Conservation (phyloP, 306 rosid genomes). For the Corylus heterophylla region DNA sequence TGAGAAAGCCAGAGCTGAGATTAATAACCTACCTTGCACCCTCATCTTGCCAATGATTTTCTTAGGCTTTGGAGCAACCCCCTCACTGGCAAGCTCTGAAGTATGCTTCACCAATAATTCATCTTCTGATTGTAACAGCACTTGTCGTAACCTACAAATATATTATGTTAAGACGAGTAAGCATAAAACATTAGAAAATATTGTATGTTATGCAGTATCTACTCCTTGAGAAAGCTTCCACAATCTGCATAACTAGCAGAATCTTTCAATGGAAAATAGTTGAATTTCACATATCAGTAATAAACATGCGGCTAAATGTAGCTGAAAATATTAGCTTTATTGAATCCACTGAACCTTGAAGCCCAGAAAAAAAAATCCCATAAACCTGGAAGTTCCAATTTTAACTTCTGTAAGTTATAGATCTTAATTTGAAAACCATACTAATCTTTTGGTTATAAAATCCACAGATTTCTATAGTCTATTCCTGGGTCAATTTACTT, state of each 20-base stretch:
- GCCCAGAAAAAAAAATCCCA: no score
- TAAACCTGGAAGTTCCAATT: background rate
- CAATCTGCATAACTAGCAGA: background rate
- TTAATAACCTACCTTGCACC: constrained; percentile 78
- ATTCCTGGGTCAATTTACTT: background rate
- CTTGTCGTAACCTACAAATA: constrained; percentile 69
- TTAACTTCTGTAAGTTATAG: background rate
- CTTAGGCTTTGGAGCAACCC: constrained; percentile 81
- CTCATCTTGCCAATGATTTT: constrained; percentile 91
- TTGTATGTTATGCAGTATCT: background rate
- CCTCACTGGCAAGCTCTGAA: constrained; percentile 74
- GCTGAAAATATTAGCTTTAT: background rate
- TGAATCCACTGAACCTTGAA: background rate
- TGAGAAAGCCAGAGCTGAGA: constrained; percentile 17
- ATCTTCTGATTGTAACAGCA: constrained; percentile 87
- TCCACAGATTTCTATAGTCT: background rate
- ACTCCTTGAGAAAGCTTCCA: background rate
- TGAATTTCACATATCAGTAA: background rate
- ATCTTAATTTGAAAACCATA: background rate
- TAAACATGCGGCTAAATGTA: background rate
- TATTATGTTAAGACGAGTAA: constrained; percentile 18
- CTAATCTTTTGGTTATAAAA: background rate
- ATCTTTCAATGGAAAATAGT: background rate
- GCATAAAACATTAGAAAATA: constrained; percentile 8
- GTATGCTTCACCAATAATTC: constrained; percentile 77